These are phyloP conservation scores for Aspergillus tubingensis DNA, from an alignment of 2,329 filamentous ascomycete genomes.

Conservation along the genomic window DNA sequence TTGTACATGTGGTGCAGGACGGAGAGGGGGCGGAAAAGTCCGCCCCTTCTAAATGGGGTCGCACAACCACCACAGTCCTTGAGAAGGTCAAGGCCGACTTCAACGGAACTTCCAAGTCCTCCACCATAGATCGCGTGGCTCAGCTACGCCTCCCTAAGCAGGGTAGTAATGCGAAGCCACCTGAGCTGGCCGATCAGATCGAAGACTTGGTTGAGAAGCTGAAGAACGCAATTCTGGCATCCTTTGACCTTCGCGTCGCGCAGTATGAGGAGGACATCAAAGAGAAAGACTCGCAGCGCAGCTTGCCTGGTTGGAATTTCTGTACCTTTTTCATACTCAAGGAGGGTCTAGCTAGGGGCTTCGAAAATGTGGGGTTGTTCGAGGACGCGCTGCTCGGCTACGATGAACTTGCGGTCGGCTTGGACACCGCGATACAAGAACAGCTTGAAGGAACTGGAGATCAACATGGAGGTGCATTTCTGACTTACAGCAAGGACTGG, in stretches of 20 bases:
- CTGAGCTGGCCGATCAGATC: slow-evolving; percentile 82
- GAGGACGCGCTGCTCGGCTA: slow-evolving; percentile 95
- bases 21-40: slow-evolving; percentile 67
- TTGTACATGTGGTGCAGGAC: slow-evolving; percentile 90
- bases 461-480: slow-evolving; percentile 71
- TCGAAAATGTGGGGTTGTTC: slow-evolving; percentile 92
- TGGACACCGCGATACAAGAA: slow-evolving; percentile 80
- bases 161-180: slow-evolving; percentile 61
- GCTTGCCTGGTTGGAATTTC: slow-evolving; percentile 95
- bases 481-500: slow-evolving; percentile 73
- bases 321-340: slow-evolving; percentile 99
- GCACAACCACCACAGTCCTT: slow-evolving; percentile 76
- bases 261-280: slow-evolving; percentile 98
- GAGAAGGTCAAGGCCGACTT: slow-evolving; percentile 92
- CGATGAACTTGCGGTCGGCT: slow-evolving; percentile 84
- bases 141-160: slow-evolving; percentile 73
- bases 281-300: slow-evolving; percentile 85
- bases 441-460: slow-evolving; percentile 63
- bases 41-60: slow-evolving; percentile 71
- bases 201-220: slow-evolving; percentile 81
- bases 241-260: slow-evolving; percentile 84
- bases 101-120: slow-evolving; percentile 74
- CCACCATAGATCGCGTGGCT: slow-evolving; percentile 72
- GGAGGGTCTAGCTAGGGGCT: slow-evolving; percentile 87
- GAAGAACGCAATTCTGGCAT: slow-evolving; percentile 81